These are phyloP conservation scores for Balansia obtecta DNA, from an alignment of 2,329 filamentous ascomycete species.

Conservation along the genomic window DNA sequence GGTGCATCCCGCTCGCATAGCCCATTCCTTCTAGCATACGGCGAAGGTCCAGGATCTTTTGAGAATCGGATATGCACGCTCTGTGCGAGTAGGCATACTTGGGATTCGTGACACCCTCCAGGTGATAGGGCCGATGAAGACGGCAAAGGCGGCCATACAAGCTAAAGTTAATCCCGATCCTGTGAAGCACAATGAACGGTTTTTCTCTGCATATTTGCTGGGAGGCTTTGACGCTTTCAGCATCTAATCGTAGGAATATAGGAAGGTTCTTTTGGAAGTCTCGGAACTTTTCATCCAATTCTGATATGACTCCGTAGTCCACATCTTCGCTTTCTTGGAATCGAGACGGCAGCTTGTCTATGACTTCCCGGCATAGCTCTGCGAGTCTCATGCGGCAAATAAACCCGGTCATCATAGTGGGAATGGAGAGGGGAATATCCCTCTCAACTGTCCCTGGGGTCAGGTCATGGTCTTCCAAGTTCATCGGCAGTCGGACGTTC, in stretches of 20 bases:
- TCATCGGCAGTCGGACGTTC: constrained; percentile 6
- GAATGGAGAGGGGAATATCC: constrained; percentile 2
- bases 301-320: constrained; percentile 5
- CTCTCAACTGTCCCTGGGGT: neutral
- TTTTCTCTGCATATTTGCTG: neutral
- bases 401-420: constrained; percentile 5
- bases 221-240: constrained; percentile 1
- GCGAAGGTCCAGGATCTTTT: constrained; percentile 6
- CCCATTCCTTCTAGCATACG: constrained; percentile 5
- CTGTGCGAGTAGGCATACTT: constrained; percentile 5
- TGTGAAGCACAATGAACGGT: constrained; percentile 6
- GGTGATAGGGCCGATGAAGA: constrained; percentile 8
- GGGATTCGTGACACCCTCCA: constrained; percentile 3
- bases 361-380: constrained; percentile 7
- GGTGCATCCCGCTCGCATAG: constrained; percentile 1
- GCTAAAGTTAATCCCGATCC: constrained; percentile 7
- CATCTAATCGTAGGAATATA: constrained; percentile 5
- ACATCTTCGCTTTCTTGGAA: neutral
- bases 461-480: constrained; percentile 4
- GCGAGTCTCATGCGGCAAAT: constrained; percentile 4
- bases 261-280: constrained; percentile 3
- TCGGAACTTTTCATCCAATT: constrained; percentile 7
- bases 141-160: constrained; percentile 7
- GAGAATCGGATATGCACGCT: constrained; percentile 5
- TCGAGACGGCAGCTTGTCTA: constrained; percentile 6